These are phyloP conservation scores for Ottelia alismoides DNA, from an alignment of 106 monocot species.

Conservation along the genomic window DNA sequence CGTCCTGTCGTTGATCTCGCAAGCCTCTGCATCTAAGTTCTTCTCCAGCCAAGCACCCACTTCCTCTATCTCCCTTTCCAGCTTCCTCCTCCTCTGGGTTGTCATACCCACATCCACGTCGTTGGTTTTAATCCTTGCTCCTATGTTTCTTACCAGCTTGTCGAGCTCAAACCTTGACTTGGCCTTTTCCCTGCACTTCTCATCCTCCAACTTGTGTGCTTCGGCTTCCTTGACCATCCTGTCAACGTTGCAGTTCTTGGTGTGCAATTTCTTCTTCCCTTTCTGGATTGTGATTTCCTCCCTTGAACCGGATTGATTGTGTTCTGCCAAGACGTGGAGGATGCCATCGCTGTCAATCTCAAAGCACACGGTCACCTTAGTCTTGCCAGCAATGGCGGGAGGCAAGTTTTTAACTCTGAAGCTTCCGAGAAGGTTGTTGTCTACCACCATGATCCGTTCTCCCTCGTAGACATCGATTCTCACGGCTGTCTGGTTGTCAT, in stretches of 20 bases:
- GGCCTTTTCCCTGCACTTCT: constrained; percentile 10
- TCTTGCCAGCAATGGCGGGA: constrained; percentile 5
- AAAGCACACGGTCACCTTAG: constrained; percentile 8
- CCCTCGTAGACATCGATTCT: constrained; percentile 5
- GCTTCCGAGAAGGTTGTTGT: constrained; percentile 14
- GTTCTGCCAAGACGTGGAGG: constrained; percentile 8
- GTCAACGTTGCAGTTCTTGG: constrained; percentile 11
- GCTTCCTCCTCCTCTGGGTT: constrained; percentile 7
- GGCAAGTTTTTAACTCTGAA: constrained; percentile 4
- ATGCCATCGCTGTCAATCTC: constrained; percentile 10
- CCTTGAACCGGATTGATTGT: constrained; percentile 8
- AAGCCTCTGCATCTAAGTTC: constrained; percentile 3
- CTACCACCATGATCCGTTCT: constrained; percentile 1
- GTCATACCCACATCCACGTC: constrained; percentile 1
- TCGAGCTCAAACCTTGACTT: constrained; percentile 3
- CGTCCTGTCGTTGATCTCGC: constrained; percentile 9
- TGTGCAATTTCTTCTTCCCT: constrained; percentile 10
- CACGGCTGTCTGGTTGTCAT: constrained; percentile 5
- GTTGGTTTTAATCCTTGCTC: constrained; percentile 4
- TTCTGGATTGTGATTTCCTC: constrained; percentile 16
- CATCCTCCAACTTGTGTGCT: no score
- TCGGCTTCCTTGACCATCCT: constrained; percentile 10
- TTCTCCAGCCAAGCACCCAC: constrained; percentile 7
- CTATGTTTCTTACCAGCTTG: constrained; percentile 1
- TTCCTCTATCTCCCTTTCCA: constrained; percentile 5